Evolutionary conservation across 139 green algal species (phyloP), one percentile per base, ranked within the genome.

Genomic region (Pycnococcus provasolii): DNA sequence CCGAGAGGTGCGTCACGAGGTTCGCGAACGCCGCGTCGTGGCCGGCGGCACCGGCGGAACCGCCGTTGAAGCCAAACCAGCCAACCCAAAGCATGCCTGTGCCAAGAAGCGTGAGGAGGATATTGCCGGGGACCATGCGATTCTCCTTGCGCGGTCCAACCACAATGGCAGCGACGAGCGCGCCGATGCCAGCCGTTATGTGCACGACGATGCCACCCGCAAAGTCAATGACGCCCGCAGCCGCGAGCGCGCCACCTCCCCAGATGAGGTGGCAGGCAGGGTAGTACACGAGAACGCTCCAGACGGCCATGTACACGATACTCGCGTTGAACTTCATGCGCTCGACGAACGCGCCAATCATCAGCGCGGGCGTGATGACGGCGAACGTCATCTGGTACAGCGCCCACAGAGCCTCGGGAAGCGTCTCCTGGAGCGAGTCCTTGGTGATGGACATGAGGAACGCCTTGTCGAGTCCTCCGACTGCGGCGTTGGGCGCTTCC

Each of bases 21-120:
- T 55, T 67, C 11, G 73, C 66, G 51, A 75, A 68, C 37, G 73
- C 73, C 15, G 73, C 73, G 9, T 46, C 59, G 2, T 45, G 53
- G 42, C 60, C 46, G 5, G 73, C 67, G 9, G 73, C 54, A n/a
- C 45, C 53, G 3, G 73, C 73, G 53, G 42, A 64, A 45, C 73
- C 73, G 15, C 55, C 75, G 53, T 81, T 81, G 58, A 81, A 81
- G 26, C 75, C 75, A 52, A 68, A 81, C 75, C 75, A 81, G 53
- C 75, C 75, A 39, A 77, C 66, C 75, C 75, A 81, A 1, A 81
- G 72, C 75, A 81, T 76, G 46, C 63, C 71, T 13, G 75, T 64
- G 46, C 75, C 75, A 8, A 64, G 62, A 6, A 77, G 42, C 1
- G 58, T 67, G 41, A 76, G 51, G 1, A 60, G 62, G 37, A 81